Evolutionary conservation across 257 asterid genomes (phyloP).

Genomic region (Nicotiana obtusifolia): DNA sequence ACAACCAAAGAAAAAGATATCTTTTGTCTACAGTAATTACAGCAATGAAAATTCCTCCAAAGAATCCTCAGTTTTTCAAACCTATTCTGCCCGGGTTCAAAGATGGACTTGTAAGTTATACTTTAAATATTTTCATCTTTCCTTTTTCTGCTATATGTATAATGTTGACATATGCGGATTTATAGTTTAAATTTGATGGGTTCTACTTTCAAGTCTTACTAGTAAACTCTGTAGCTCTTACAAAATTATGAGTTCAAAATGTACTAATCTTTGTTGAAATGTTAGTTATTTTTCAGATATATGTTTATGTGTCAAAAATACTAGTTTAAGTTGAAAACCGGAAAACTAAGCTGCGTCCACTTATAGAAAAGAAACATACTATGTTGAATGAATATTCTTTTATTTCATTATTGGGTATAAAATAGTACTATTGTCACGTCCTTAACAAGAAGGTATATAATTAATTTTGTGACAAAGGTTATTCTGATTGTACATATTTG

Average conservation of each 20-base stretch:
- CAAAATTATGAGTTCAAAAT: background rate
- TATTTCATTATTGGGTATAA: too few species aligned
- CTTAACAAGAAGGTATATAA: background rate
- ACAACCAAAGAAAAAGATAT: background rate
- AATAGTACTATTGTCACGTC: too few species aligned
- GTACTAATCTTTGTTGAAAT: background rate
- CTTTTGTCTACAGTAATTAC: background rate
- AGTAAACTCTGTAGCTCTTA: background rate
- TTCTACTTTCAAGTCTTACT: background rate
- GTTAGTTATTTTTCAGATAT: background rate
- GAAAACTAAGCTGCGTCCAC: too few species aligned
- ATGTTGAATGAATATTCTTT: too few species aligned
- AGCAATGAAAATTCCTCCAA: conserved; percentile 6
- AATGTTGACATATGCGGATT: too few species aligned
- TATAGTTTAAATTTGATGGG: too few species aligned
- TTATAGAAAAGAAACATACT: too few species aligned
- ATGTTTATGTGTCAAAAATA: too few species aligned
- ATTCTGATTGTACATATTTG: background rate
- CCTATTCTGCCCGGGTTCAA: conserved; percentile 13
- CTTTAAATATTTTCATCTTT: background rate
- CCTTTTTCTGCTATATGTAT: background rate
- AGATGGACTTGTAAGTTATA: conserved; percentile 8
- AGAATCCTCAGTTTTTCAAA: conserved; percentile 18
- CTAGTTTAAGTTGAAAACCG: too few species aligned
- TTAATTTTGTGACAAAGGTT: background rate